Percentiles rank a stretch among this genome's conserved stretches.
Evolutionary conservation across 2,329 filamentous ascomycete species (phyloP).

Genomic region (Aspergillus hortae): DNA sequence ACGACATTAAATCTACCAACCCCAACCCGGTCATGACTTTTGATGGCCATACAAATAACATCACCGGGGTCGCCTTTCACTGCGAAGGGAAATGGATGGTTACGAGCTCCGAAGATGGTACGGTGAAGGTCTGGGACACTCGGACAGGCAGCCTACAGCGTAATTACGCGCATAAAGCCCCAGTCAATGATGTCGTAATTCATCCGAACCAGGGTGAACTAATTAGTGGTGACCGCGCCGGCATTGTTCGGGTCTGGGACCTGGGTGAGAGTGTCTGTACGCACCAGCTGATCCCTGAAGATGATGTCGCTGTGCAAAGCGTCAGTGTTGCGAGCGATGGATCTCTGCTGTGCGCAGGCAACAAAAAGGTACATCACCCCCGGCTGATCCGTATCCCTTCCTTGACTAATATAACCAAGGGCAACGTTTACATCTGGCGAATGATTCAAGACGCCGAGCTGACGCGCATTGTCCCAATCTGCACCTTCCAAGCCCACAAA

Average conservation of each 20-base stretch:
- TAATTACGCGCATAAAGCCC: conserved; percentile 83
- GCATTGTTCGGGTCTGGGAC: conserved; percentile 94
- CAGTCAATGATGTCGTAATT: conserved; percentile 98
- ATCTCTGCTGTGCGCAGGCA: conserved; percentile 86
- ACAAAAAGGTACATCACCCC: conserved; percentile 65
- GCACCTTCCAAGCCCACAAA: conserved; percentile 84
- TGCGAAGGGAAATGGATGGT: conserved; percentile 99
- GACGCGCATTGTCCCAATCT: conserved; percentile 80
- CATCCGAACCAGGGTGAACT: conserved; percentile 98
- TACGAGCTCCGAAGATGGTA: conserved; percentile 92
- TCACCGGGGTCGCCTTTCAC: conserved; percentile 95
- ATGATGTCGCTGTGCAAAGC: conserved; percentile 88
- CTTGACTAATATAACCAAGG: conserved; percentile 50
- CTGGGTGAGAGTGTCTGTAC: conserved; percentile 95
- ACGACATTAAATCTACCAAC: conserved; percentile 98
- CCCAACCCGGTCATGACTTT: conserved; percentile 90
- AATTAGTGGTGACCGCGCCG: conserved; percentile 89
- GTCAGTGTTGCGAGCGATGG: conserved; percentile 96
- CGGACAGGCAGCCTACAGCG: conserved; percentile 80
- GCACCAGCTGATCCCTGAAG: conserved; percentile 92
- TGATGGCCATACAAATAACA: conserved; percentile 91
- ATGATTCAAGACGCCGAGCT: conserved; percentile 79
- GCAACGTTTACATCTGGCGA: conserved; percentile 96
- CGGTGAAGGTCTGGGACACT: conserved; percentile 96
- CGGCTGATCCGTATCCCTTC: neutral